Evolutionary conservation across 208 protist species (phyloP).

Genomic region (Leishmania major): DNA sequence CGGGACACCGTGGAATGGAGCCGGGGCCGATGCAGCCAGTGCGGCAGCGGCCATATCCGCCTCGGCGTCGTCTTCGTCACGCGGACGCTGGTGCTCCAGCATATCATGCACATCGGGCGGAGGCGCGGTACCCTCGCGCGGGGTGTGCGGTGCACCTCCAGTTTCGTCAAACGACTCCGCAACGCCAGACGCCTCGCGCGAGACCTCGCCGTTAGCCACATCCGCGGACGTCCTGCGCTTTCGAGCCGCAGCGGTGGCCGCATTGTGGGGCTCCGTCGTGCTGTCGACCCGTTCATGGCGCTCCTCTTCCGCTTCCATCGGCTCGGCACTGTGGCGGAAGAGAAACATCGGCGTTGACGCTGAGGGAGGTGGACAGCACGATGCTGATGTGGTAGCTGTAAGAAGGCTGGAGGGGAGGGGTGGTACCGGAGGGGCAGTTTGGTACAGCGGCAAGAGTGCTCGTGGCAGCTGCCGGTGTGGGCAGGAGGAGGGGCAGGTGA

Average conservation of each 20-base stretch:
- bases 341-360: slow-evolving; percentile 3
- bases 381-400: background rate
- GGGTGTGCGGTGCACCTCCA: background rate
- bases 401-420: background rate
- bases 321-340: slow-evolving; percentile 22
- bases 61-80: slow-evolving; percentile 7
- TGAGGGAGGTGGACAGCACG: background rate
- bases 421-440: background rate
- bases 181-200: background rate
- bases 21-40: slow-evolving; percentile 5
- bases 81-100: background rate
- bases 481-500: background rate
- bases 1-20: background rate
- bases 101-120: slow-evolving; percentile 12
- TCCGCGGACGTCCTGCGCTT: background rate
- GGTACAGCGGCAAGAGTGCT: background rate
- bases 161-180: background rate
- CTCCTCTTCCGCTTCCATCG: background rate
- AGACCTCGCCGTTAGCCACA: background rate
- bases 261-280: background rate
- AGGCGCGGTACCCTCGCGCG: slow-evolving; percentile 19
- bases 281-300: slow-evolving; percentile 11
- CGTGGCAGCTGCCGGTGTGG: background rate
- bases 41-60: slow-evolving; percentile 7
- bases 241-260: background rate